Conservation (phyloP, 192 early-diverging fungal genomes). For the Coemansia sp. region DNA sequence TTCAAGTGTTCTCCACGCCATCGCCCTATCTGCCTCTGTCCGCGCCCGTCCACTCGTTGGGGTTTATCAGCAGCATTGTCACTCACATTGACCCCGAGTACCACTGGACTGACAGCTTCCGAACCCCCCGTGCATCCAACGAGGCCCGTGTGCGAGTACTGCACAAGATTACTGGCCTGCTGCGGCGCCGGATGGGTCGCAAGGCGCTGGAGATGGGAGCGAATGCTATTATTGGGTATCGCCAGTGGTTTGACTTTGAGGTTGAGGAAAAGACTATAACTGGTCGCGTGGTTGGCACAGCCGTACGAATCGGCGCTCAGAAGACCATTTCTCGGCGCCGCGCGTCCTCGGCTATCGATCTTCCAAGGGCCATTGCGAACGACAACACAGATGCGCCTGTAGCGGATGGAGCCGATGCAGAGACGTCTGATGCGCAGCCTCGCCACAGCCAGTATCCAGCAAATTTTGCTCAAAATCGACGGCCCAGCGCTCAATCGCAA, state of each 20-base stretch:
- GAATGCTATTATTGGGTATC: conserved; percentile 71
- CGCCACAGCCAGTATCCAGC: not conserved
- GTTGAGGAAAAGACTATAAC: conserved; percentile 69
- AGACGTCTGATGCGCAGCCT: not conserved
- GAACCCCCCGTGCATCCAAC: conserved; percentile 75
- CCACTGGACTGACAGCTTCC: conserved; percentile 78
- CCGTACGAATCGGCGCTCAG: conserved; percentile 55
- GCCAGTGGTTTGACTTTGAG: conserved; percentile 77
- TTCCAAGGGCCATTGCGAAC: not conserved
- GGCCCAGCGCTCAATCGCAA: conserved; percentile 7
- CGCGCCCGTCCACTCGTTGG: conserved; percentile 50
- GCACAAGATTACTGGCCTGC: conserved; percentile 64
- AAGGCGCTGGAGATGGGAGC: conserved; percentile 72
- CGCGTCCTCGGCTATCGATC: conserved; percentile 12
- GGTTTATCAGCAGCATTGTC: conserved; percentile 70
- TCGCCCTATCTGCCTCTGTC: conserved; percentile 50
- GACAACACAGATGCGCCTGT: not conserved
- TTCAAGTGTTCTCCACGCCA: conserved; percentile 65
- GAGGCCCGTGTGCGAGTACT: conserved; percentile 70
- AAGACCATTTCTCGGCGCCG: conserved; percentile 16
- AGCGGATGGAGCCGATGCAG: not conserved
- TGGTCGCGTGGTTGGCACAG: conserved; percentile 73
- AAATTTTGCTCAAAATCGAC: conserved; percentile 1
- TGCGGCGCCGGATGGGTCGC: conserved; percentile 70
- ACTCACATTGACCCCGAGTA: conserved; percentile 79